Conservation (phyloP, 768 basidiomycete species). For the Suillus cothurnatus region DNA sequence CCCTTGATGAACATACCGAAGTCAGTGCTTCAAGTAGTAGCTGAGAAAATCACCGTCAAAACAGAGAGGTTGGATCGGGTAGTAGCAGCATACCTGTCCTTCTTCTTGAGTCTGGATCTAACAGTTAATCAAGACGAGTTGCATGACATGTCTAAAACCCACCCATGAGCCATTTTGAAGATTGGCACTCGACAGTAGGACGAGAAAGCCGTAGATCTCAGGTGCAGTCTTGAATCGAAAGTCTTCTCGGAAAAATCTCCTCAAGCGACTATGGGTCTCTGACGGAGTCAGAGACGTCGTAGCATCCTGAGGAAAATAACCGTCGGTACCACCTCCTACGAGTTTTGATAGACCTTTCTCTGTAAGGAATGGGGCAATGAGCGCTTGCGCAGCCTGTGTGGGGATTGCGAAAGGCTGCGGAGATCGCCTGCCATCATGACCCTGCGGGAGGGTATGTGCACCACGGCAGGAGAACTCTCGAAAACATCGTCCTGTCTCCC, state of each 20-base stretch:
- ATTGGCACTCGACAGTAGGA: slow-evolving; percentile 39
- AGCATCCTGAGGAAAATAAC: slow-evolving; percentile 40
- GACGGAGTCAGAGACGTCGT: slow-evolving; percentile 40
- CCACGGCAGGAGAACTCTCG: slow-evolving; percentile 48
- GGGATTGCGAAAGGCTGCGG: slow-evolving; percentile 13
- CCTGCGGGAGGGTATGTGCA: slow-evolving; percentile 34
- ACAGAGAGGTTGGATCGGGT: slow-evolving; percentile 6
- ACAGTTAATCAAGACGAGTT: slow-evolving; percentile 4
- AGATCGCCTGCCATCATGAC: slow-evolving; percentile 11
- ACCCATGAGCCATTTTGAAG: slow-evolving; percentile 46
- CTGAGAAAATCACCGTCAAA: slow-evolving; percentile 15
- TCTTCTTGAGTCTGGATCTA: slow-evolving; percentile 45
- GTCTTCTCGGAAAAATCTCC: slow-evolving; percentile 43
- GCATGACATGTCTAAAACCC: slow-evolving; percentile 10
- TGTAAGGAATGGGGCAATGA: slow-evolving; percentile 47
- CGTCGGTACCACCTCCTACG: slow-evolving; percentile 43
- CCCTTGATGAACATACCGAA: slow-evolving; percentile 31
- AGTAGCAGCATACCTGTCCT: slow-evolving; percentile 44
- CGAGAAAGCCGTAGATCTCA: slow-evolving; percentile 50
- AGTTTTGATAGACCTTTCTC: slow-evolving; percentile 47
- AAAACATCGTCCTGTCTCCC: slow-evolving; percentile 49
- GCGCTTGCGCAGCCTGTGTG: slow-evolving; percentile 21
- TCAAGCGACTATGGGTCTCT: slow-evolving; percentile 49
- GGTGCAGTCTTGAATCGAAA: slow-evolving; percentile 44
- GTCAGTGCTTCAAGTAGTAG: slow-evolving; percentile 42